These are phyloP conservation scores for Selaginella tamariscina DNA, from an alignment of 75 land plant genomes.

Conservation along the genomic window DNA sequence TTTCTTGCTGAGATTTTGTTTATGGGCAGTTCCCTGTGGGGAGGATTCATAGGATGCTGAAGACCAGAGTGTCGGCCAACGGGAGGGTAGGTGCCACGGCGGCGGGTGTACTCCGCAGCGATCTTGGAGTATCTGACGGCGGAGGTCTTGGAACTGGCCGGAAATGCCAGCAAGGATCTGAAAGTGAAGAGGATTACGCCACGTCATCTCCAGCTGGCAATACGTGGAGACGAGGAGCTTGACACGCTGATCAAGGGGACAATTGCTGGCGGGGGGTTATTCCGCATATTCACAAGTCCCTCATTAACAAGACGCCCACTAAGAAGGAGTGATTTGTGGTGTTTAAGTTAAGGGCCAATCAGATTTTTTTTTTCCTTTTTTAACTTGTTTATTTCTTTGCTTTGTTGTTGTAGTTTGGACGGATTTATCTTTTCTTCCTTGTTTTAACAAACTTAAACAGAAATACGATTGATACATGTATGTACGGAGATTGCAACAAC, in stretches of 20 bases:
- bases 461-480: too few species aligned
- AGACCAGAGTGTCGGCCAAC: slow-evolving; percentile 30
- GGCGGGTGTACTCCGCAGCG: slow-evolving; percentile 60
- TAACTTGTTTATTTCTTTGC: too few species aligned
- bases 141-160: slow-evolving; percentile 58
- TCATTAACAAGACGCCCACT: slow-evolving; percentile 45
- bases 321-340: slow-evolving; percentile 34
- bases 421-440: too few species aligned
- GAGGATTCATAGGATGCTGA: slow-evolving; percentile 44
- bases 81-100: slow-evolving; percentile 64
- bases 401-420: too few species aligned
- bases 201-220: slow-evolving; percentile 52
- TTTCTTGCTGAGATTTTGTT: neutral
- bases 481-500: too few species aligned
- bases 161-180: slow-evolving; percentile 53
- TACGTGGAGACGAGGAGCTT: slow-evolving; percentile 52
- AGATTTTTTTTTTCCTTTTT: too few species aligned
- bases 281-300: slow-evolving; percentile 65
- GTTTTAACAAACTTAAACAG: too few species aligned
- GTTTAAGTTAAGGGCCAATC: too few species aligned
- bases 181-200: slow-evolving; percentile 62
- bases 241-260: slow-evolving; percentile 51
- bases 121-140: slow-evolving; percentile 59
- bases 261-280: slow-evolving; percentile 63
- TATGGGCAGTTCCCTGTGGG: slow-evolving; percentile 55